Base-by-base conservation (phyloP, 2,329 filamentous ascomycete species). In the Leptographium flavum region DNA sequence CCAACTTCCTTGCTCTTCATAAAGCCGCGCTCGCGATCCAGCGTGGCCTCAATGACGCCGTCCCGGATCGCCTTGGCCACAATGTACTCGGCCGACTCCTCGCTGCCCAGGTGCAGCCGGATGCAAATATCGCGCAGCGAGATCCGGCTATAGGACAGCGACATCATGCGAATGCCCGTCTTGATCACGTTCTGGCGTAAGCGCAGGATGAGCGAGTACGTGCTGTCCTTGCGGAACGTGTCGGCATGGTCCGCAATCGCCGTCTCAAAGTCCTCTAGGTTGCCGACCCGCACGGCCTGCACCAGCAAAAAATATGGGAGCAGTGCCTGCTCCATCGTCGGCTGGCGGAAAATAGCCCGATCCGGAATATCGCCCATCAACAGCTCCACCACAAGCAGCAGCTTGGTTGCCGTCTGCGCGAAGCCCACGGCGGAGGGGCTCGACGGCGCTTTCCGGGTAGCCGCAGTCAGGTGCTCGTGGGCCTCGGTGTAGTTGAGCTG, bases 131-230 rank as follows among this genome's bases (percentile, higher is more conserved):
- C 92, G 47, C 92, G 83, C 46, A 98, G 75, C 1, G 90, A 95
- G 58, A 98, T 98, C 51, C 90, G 85, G 49, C 90, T 94, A 70
- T 98, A 98, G 19, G 88, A 94, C 52, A 98, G 72, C 35, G 90
- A 96, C 78, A 98, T 94, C 87, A 96, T 95, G 55, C 92, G 87
- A 52, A 98, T 94, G 53, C 92, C 92, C 4, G 92, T 98, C 73
- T 94, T 94, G 77, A 98, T 96, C 59, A 98, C 92, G 60, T 98
- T 98, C 66, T 98, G 92, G 55, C 92, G 81, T 50, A 98, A 74
- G 51, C 92, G 88, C 51, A 96, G 75, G 56, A 96, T 93, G 47
- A 98, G 73, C 11, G 88, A 94, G 69, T 96, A 96, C 19, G 90
- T 96, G 47, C 86, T 86, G 60, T 98, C 92, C 53, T 83, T 82